Conservation (phyloP, 768 basidiomycete species). For the Tylopilus rubrobrunneus region DNA sequence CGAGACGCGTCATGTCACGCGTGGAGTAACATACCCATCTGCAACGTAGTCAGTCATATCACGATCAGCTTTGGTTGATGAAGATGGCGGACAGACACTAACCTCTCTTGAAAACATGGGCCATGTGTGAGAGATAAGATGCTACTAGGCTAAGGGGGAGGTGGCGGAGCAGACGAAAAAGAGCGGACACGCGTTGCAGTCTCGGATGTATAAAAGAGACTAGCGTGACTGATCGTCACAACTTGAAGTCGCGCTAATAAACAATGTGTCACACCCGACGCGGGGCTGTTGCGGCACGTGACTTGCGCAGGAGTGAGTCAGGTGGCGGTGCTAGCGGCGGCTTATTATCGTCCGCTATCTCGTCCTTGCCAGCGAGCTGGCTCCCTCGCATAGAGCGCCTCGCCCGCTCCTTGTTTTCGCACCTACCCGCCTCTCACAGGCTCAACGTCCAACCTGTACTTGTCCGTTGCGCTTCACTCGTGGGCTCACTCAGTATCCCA, state of each 20-base stretch:
- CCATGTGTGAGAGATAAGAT: conserved; percentile 30
- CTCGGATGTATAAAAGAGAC: conserved; percentile 22
- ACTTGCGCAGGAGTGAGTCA: no score
- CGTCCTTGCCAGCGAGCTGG: no score
- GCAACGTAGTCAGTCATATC: conserved; percentile 5
- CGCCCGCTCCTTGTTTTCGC: no score
- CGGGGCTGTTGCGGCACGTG: no score
- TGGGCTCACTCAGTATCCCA: no score
- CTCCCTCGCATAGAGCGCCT: no score
- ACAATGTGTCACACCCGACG: conserved; percentile 33
- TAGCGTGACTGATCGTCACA: conserved; percentile 28
- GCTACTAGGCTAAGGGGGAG: conserved; percentile 6
- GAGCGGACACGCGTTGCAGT: conserved; percentile 24
- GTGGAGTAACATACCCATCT: conserved; percentile 44
- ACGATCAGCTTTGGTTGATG: conserved; percentile 7
- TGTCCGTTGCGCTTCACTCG: no score
- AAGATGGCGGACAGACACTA: conserved; percentile 13
- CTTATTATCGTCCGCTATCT: no score
- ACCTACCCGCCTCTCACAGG: no score
- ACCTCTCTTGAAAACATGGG: conserved; percentile 60
- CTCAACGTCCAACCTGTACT: no score
- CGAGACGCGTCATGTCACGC: conserved; percentile 24
- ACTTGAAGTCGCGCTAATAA: conserved; percentile 22
- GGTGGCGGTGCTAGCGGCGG: no score
- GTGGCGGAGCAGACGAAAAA: conserved; percentile 23